These are phyloP conservation scores for Exophiala calicioides DNA, from an alignment of 2,329 filamentous ascomycete species.

Conservation along the genomic window DNA sequence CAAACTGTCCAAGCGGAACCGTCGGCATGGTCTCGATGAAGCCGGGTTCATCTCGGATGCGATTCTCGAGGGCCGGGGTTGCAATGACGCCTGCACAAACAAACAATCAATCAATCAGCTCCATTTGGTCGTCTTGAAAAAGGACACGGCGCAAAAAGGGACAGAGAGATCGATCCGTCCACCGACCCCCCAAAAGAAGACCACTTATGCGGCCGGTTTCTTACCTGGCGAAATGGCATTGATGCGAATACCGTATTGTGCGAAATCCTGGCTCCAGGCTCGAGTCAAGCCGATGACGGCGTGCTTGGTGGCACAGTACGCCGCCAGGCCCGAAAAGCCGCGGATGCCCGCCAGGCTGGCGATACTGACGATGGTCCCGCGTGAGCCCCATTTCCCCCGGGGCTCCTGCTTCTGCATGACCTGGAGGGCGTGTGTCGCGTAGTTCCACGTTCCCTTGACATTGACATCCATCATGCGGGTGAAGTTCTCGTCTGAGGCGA, in stretches of 20 bases:
- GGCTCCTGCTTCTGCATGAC: constrained; percentile 50
- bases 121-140: neutral
- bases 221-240: constrained; percentile 34
- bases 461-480: constrained; percentile 45
- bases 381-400: constrained; percentile 34
- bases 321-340: constrained; percentile 40
- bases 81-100: neutral
- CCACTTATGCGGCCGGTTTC: too few relatives aligned
- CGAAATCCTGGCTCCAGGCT: constrained; percentile 39
- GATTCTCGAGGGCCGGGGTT: neutral
- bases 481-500: constrained; percentile 8
- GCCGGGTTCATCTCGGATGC: neutral
- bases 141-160: neutral
- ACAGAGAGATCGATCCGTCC: too few relatives aligned
- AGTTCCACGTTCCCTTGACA: constrained; percentile 44
- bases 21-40: constrained; percentile 1
- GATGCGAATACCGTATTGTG: constrained; percentile 36
- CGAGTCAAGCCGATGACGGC: constrained; percentile 44
- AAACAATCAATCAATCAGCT: neutral
- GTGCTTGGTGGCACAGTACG: constrained; percentile 47
- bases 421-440: constrained; percentile 38
- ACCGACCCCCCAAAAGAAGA: neutral
- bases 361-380: constrained; percentile 44
- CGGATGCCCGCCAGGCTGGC: constrained; percentile 41
- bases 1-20: constrained; percentile 24